A percentile compares a stretch with the other conserved stretches of the same genome.
Conservation (phyloP, 441 rosid species). For the Pelargonium citronellum region DNA sequence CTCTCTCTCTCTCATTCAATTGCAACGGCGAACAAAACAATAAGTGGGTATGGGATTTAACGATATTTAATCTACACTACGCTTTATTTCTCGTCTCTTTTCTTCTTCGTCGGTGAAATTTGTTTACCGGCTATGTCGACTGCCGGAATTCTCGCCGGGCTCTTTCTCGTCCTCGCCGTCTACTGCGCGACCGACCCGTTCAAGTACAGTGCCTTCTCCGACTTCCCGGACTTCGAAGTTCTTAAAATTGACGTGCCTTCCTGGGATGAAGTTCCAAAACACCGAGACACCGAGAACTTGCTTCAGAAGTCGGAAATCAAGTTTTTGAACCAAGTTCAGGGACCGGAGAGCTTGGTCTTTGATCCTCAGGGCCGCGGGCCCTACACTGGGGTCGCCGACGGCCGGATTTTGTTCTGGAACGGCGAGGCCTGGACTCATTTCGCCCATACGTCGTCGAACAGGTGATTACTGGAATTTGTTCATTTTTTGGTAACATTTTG, state of each 20-base stretch:
- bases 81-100: background rate
- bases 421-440: conserved; percentile 67
- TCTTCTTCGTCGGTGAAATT: background rate
- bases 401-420: conserved; percentile 68
- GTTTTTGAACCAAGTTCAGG: conserved; percentile 70
- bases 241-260: conserved; percentile 39
- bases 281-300: conserved; percentile 43
- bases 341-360: conserved; percentile 86
- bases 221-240: conserved; percentile 55
- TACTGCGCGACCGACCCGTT: conserved; percentile 77
- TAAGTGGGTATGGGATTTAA: background rate
- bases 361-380: conserved; percentile 86
- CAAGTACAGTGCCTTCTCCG: conserved; percentile 56
- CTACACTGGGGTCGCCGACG: conserved; percentile 86
- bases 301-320: conserved; percentile 68
- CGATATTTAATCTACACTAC: too few relatives aligned
- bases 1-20: background rate
- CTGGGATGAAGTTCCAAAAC: conserved; percentile 39
- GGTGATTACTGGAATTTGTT: conserved; percentile 31
- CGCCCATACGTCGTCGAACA: conserved; percentile 63
- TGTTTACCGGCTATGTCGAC: conserved; percentile 26
- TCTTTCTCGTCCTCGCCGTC: conserved; percentile 49
- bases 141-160: conserved; percentile 28
- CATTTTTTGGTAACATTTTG: background rate
- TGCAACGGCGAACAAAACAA: background rate